These are phyloP conservation scores for Phytophthora brassicae DNA, from an alignment of 352 stramenopile genomes.

Conservation along the genomic window DNA sequence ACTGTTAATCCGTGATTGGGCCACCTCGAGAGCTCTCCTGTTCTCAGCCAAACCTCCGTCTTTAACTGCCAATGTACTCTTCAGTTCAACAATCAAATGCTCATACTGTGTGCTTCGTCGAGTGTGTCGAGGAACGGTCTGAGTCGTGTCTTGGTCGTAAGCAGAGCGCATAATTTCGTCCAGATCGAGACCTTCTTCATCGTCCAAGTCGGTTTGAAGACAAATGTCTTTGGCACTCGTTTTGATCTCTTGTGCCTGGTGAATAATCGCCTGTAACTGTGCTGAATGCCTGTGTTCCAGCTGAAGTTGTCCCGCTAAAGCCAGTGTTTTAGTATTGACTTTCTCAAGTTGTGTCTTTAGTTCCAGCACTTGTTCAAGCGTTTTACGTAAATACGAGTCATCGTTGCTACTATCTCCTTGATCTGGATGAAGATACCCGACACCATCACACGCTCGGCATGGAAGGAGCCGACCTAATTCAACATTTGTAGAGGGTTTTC, in stretches of 20 bases:
- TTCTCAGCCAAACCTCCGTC: conserved; percentile 39
- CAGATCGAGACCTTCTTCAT: conserved; percentile 49
- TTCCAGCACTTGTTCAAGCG: conserved; percentile 60
- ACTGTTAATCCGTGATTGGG: conserved; percentile 35
- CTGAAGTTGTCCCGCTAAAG: conserved; percentile 47
- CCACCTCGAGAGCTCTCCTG: conserved; percentile 33
- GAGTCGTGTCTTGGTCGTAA: not conserved
- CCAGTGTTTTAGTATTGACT: conserved; percentile 24
- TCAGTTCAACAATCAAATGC: conserved; percentile 68
- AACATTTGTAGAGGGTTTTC: conserved; percentile 12
- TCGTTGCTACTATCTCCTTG: conserved; percentile 25
- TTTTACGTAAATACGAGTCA: conserved; percentile 63
- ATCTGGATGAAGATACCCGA: conserved; percentile 47
- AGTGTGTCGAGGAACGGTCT: conserved; percentile 13
- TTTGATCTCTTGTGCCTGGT: conserved; percentile 37
- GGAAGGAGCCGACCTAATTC: conserved; percentile 44
- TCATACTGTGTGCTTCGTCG: conserved; percentile 54
- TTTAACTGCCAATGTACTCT: conserved; percentile 52
- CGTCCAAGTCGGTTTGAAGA: conserved; percentile 55
- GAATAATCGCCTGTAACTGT: conserved; percentile 39
- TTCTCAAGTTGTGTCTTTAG: conserved; percentile 49
- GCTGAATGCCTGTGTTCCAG: conserved; percentile 27
- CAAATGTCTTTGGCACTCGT: conserved; percentile 32
- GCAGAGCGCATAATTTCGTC: conserved; percentile 49
- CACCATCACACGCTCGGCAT: conserved; percentile 53